A percentile compares a stretch with the other conserved stretches of the same genome.
Conservation (phyloP, 2,329 filamentous ascomycete genomes). For the Penicillium sp. region DNA sequence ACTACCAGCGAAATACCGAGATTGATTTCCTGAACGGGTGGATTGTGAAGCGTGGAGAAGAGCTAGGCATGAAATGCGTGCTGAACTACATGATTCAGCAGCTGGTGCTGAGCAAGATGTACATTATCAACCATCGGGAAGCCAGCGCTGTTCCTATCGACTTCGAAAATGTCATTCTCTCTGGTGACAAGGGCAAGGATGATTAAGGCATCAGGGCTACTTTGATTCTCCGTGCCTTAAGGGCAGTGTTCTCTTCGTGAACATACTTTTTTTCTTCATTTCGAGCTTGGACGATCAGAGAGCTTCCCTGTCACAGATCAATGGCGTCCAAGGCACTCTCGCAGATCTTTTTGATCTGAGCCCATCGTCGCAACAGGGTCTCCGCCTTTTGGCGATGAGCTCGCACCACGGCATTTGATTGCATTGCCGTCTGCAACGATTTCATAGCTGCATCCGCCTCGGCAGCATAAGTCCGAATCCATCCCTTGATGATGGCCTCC, state of each 20-base stretch:
- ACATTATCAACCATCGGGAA: constrained; percentile 45
- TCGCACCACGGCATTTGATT: constrained; percentile 20
- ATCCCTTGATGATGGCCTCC: constrained; percentile 39
- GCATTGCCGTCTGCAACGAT: constrained; percentile 27
- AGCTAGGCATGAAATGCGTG: constrained; percentile 71
- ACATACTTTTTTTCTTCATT: background rate
- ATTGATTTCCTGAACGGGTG: constrained; percentile 89
- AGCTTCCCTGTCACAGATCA: constrained; percentile 19
- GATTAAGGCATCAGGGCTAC: background rate
- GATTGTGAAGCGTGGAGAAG: constrained; percentile 72
- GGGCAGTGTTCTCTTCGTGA: background rate
- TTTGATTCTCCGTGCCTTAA: background rate
- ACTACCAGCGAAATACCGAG: constrained; percentile 66
- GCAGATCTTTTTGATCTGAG: constrained; percentile 44
- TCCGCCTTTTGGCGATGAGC: constrained; percentile 31
- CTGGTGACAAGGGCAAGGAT: constrained; percentile 6
- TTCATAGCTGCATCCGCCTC: constrained; percentile 39
- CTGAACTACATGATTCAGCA: constrained; percentile 74
- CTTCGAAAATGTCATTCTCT: constrained; percentile 15
- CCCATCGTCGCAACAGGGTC: constrained; percentile 43
- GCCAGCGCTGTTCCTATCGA: constrained; percentile 40
- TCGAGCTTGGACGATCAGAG: background rate
- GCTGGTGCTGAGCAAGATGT: constrained; percentile 72
- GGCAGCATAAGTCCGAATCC: constrained; percentile 40
- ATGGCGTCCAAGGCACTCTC: constrained; percentile 30